Base-by-base conservation (phyloP, 2,329 filamentous ascomycete species). In the Trichoderma harzianum region DNA sequence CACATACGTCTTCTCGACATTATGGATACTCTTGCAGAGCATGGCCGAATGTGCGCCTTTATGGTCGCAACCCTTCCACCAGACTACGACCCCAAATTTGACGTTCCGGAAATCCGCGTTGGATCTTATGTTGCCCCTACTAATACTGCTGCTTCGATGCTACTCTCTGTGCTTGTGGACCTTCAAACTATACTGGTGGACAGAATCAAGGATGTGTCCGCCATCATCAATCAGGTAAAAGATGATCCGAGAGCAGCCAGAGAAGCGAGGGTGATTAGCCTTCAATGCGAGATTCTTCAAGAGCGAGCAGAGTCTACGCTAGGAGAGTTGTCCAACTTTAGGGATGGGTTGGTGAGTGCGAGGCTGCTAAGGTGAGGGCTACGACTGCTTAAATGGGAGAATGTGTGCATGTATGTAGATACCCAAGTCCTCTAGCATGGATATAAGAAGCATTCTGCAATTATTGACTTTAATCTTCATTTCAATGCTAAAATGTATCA, bases 51-150 rank as follows among this genome's bases (percentile, higher is more conserved):
- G 12, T 84, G 84, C 72, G 74, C 76, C 14, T 76, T 77, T 32
- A 73, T 80, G 55, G 77, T 78, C 7, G 61, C 76, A 0, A 76
- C 77, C 0, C 74, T 79, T 0, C 78, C 80, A 0, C 67, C 73
- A 6, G 73, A 76, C 14, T 72, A 76, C 16, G 78, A 80, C 16
- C 81, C 79, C 0, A 76, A 77, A 7, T 77, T 83, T 47, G 78
- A 80, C 21, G 78, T 84, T 4, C 82, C 83, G 0, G 80, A 83
- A 61, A 80, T 84, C 16, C 79, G 80, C 5, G 79, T 85, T 6
- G 83, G 84, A 1, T 80, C 80, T 2, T 83, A 82, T 60, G 74
- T 81, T 21, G 78, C 80, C 7, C 78, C 80, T 3, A 77, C 77
- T 12, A 72, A 73, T 34, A 70, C 80, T 5, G 80, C 81, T 4